These are phyloP conservation scores for Gnetum montanum DNA, from an alignment of 75 land plant genomes.

Conservation along the genomic window DNA sequence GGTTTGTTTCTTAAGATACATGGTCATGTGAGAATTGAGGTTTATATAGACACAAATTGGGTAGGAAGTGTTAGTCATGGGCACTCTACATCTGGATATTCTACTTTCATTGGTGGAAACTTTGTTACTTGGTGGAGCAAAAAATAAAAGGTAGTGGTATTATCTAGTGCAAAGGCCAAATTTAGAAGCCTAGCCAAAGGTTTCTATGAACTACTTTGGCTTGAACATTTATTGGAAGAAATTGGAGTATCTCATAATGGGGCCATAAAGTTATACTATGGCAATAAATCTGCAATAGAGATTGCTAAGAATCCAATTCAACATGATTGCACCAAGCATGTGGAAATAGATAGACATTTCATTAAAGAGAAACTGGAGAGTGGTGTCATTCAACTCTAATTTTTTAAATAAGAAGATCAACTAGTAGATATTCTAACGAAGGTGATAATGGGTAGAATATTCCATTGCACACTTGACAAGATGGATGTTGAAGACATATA, in stretches of 20 bases:
- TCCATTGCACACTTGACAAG: background rate
- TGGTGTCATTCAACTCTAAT: background rate
- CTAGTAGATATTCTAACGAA: background rate
- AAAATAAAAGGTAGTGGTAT: conserved; percentile 15
- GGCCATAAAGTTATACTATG: conserved; percentile 6
- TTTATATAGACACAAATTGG: conserved; percentile 14
- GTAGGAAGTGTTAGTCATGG: conserved; percentile 1
- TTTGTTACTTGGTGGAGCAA: conserved; percentile 17
- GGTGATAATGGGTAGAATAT: background rate
- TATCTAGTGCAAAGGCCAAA: conserved; percentile 25
- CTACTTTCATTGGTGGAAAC: conserved; percentile 15
- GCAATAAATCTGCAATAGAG: conserved; percentile 4
- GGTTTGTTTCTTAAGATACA: background rate
- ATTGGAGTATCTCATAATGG: too few species aligned
- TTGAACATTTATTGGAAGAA: background rate
- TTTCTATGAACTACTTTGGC: conserved; percentile 9
- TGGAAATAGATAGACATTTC: background rate
- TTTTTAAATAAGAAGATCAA: background rate
- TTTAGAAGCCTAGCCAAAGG: conserved; percentile 11
- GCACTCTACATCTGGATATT: conserved; percentile 17
- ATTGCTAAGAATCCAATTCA: conserved; percentile 6
- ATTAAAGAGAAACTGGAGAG: background rate
- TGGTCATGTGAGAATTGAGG: background rate
- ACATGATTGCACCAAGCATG: background rate
- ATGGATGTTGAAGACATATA: background rate